phyloP scores from a whole-genome alignment of 2,329 filamentous ascomycete species.

The Fusarium proliferatum region DNA sequence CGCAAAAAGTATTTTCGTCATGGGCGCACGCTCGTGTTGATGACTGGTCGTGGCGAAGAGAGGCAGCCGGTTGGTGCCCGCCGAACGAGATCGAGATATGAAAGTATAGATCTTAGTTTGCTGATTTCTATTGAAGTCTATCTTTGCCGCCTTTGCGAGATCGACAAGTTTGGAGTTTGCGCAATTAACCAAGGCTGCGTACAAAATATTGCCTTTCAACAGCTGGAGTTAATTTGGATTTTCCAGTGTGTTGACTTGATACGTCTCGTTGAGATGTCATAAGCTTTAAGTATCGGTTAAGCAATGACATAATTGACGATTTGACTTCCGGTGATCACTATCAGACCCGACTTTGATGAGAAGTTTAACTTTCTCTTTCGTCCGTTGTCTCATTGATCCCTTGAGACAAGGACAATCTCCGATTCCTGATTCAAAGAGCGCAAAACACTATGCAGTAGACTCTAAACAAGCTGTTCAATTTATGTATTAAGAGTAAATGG shows the following conservation, averaged over 20 bases:
- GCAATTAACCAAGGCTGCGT: no score
- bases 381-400: fast-evolving
- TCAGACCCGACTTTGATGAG: fast-evolving
- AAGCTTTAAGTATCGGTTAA: not conserved
- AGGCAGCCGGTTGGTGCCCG: no score
- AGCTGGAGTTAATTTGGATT: not conserved
- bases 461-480: no score
- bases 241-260: fast-evolving
- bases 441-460: not conserved
- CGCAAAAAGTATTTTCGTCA: not conserved
- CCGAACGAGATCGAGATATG: fast-evolving
- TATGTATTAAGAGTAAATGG: no score
- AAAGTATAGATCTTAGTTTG: not conserved
- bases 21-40: no score
- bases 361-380: fast-evolving
- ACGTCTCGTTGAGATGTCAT: fast-evolving
- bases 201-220: not conserved
- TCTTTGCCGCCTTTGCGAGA: not conserved
- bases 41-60: no score
- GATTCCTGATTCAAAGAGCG: fast-evolving
- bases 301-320: no score
- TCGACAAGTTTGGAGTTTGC: not conserved
- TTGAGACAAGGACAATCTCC: fast-evolving
- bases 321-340: no score
- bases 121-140: not conserved